Evolutionary conservation across 495 filamentous ascomycete species (phyloP).

Genomic region (Pseudomonodictys pantanalensis): DNA sequence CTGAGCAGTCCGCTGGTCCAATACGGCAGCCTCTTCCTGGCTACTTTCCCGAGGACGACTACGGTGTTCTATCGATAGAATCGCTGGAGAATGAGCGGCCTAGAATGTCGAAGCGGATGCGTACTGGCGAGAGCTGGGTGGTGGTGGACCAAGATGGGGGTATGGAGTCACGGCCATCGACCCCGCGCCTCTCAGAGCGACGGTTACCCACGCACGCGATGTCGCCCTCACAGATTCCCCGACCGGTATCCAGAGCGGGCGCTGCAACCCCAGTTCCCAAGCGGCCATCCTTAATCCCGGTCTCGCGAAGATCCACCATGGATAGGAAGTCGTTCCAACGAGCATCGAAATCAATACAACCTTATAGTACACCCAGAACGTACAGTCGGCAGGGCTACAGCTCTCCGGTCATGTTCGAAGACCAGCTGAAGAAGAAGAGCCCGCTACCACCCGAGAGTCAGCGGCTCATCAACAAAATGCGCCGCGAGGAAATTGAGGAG

Average conservation of each 20-base stretch:
- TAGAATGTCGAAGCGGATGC: constrained; percentile 51
- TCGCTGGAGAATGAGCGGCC: constrained; percentile 36
- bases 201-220: constrained; percentile 8
- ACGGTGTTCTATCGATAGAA: constrained; percentile 35
- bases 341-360: constrained; percentile 31
- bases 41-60: constrained; percentile 44
- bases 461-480: constrained; percentile 61
- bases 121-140: constrained; percentile 66
- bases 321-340: constrained; percentile 40
- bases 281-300: constrained; percentile 34
- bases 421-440: constrained; percentile 30
- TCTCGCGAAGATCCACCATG: constrained; percentile 34
- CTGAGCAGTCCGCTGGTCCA: not conserved
- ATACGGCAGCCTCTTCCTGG: constrained; percentile 45
- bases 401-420: constrained; percentile 27
- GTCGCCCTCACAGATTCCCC: constrained; percentile 33
- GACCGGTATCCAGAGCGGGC: constrained; percentile 32
- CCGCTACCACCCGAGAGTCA: constrained; percentile 62
- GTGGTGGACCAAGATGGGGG: constrained; percentile 54
- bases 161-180: constrained; percentile 30
- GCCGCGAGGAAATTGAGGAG: constrained; percentile 70
- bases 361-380: constrained; percentile 14
- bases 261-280: constrained; percentile 12
- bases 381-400: constrained; percentile 31
- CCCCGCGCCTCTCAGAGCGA: constrained; percentile 29